These are phyloP conservation scores for Cryptococcus sp. DNA, from an alignment of 1,284 basidiomycete species.

Conservation along the genomic window DNA sequence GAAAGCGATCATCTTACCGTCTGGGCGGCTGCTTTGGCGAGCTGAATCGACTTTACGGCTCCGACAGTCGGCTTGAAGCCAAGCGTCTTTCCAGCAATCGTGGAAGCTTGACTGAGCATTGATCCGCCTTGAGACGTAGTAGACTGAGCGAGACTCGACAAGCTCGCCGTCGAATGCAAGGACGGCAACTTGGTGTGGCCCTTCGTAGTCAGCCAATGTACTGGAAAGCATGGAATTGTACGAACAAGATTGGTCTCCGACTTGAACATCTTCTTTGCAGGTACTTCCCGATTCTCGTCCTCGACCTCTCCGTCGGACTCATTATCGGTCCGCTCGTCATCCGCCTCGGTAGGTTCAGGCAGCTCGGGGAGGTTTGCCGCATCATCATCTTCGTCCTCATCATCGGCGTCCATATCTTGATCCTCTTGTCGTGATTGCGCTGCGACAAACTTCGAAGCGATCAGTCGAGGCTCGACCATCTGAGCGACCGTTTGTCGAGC, in stretches of 20 bases:
- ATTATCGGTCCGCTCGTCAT: conserved; percentile 1
- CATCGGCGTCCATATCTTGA: conserved; percentile 6
- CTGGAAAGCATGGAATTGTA: too few species aligned
- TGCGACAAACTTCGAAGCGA: too few species aligned
- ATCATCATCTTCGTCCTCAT: conserved; percentile 19
- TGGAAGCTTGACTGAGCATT: conserved; percentile 31
- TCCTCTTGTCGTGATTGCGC: too few species aligned
- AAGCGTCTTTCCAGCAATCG: conserved; percentile 39
- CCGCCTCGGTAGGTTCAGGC: conserved; percentile 4
- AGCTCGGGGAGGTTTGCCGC: conserved; percentile 17
- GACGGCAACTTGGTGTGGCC: not conserved
- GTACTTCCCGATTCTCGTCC: conserved; percentile 15
- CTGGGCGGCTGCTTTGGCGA: conserved; percentile 73
- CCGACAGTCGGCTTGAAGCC: conserved; percentile 42
- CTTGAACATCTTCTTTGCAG: conserved; percentile 9
- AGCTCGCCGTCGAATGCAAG: conserved; percentile 2
- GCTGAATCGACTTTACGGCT: conserved; percentile 70
- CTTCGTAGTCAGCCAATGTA: too few species aligned
- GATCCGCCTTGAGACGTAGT: conserved; percentile 11
- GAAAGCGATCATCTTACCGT: conserved; percentile 57
- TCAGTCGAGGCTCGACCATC: not conserved
- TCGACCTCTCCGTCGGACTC: conserved; percentile 9
- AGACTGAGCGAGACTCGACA: conserved; percentile 3
- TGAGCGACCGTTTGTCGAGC: not conserved
- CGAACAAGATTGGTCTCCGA: not conserved